A percentile compares a stretch with the other conserved stretches of the same genome.
Conservation (phyloP, 1,139 yeast species). For the Suhomyces bokatorum region DNA sequence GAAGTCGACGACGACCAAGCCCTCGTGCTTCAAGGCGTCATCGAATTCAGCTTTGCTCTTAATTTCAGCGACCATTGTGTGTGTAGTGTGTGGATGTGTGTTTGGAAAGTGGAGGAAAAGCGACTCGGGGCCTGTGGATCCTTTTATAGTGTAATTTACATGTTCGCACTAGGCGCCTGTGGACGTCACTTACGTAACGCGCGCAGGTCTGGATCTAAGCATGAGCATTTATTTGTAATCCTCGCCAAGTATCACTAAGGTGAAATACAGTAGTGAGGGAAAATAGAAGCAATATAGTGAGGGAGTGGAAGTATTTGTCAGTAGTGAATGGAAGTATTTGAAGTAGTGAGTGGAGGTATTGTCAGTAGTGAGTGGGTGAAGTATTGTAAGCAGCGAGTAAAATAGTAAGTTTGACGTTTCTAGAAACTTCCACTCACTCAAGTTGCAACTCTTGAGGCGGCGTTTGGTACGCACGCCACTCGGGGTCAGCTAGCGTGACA, state of each 20-base stretch:
- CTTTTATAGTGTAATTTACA: conserved; percentile 4
- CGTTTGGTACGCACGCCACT: conserved; percentile 5
- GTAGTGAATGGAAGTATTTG: too few relatives aligned
- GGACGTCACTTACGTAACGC: too few relatives aligned
- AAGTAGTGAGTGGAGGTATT: too few relatives aligned
- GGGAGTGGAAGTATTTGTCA: too few relatives aligned
- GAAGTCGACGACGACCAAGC: conserved; percentile 79
- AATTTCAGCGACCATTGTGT: conserved; percentile 43
- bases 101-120: neutral
- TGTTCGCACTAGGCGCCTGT: too few relatives aligned
- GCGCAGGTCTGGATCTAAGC: too few relatives aligned
- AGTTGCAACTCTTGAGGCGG: conserved; percentile 4
- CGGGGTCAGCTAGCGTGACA: neutral
- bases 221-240: conserved; percentile 5
- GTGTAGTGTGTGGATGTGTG: neutral
- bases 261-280: neutral
- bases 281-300: too few relatives aligned
- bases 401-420: too few relatives aligned
- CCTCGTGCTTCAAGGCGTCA: conserved; percentile 52
- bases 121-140: neutral
- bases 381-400: too few relatives aligned
- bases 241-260: neutral
- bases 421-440: neutral
- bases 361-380: too few relatives aligned
- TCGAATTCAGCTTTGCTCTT: conserved; percentile 60